phyloP scores from a whole-genome alignment of 75 land plant species.

The Sequoia sempervirens region DNA sequence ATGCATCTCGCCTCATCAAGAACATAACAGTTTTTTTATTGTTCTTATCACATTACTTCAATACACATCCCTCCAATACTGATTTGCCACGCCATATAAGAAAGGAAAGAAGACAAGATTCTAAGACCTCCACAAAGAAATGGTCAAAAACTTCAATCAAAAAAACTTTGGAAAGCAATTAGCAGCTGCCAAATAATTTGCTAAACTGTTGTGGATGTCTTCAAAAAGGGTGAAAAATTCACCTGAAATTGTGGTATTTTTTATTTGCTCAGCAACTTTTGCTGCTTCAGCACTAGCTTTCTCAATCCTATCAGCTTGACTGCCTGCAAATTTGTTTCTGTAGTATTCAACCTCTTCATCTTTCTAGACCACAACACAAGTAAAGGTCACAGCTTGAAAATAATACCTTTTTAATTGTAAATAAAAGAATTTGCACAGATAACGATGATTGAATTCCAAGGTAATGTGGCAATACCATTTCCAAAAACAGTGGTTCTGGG shows the following conservation, averaged over 20 bases:
- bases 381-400: not conserved
- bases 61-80: not conserved
- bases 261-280: conserved; percentile 42
- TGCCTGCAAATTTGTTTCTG: conserved; percentile 76
- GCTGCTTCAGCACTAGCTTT: conserved; percentile 50
- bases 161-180: not conserved
- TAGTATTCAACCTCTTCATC: conserved; percentile 71
- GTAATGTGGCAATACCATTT: conserved; percentile 71
- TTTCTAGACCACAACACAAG: conserved; percentile 48
- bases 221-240: not conserved
- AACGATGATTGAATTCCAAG: not conserved
- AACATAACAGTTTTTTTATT: not conserved
- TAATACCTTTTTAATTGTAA: not conserved
- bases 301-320: conserved; percentile 83
- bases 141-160: not conserved
- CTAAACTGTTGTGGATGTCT: not conserved
- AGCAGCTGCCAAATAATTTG: not conserved
- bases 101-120: not conserved
- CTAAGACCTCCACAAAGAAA: not conserved
- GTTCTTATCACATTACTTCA: not conserved
- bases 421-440: not conserved
- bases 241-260: conserved; percentile 53
- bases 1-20: not conserved
- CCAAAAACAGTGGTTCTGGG: conserved; percentile 84
- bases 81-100: not conserved